Percentiles rank a stretch among this genome's conserved stretches.
Evolutionary conservation across 2,329 filamentous ascomycete species (phyloP).

Genomic region (Botryosphaeria dothidea): DNA sequence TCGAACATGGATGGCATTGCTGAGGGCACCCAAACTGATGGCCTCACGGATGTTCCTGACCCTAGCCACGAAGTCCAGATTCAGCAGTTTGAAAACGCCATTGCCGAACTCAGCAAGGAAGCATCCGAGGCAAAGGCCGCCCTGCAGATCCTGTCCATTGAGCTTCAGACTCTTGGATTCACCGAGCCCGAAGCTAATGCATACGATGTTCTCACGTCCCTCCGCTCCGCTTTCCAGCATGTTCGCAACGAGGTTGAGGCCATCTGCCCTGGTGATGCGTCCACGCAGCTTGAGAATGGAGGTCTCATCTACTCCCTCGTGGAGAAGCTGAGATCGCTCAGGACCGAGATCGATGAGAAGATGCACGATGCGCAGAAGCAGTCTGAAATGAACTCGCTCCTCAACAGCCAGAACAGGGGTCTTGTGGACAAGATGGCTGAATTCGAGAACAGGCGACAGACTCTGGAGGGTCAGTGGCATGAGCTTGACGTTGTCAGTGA

Average conservation of each 20-base stretch:
- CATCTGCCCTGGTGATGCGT: conserved; percentile 40
- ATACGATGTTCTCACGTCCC: conserved; percentile 37
- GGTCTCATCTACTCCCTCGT: conserved; percentile 44
- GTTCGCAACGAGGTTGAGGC: conserved; percentile 43
- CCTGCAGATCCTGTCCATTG: conserved; percentile 45
- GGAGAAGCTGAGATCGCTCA: conserved; percentile 34
- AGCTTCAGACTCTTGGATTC: conserved; percentile 46
- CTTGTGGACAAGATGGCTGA: conserved; percentile 39
- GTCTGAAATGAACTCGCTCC: conserved; percentile 33
- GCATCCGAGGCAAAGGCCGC: conserved; percentile 42
- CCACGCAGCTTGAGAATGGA: conserved; percentile 39
- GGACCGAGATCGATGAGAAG: conserved; percentile 35
- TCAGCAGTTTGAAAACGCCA: conserved; percentile 39
- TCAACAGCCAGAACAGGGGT: conserved; percentile 38
- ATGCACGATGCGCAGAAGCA: conserved; percentile 34
- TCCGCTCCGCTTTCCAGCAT: conserved; percentile 44
- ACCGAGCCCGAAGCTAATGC: conserved; percentile 33
- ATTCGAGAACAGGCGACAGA: conserved; percentile 35
- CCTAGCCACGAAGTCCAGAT: conserved; percentile 30
- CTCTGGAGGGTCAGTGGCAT: conserved; percentile 38
- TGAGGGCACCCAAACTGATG: conserved; percentile 19
- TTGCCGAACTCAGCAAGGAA: conserved; percentile 39
- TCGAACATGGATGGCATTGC: conserved; percentile 2
- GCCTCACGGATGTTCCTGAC: conserved; percentile 21
- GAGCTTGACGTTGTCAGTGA: conserved; percentile 41